Conservation (phyloP, 768 basidiomycete genomes). For the Serpula lacrymans region DNA sequence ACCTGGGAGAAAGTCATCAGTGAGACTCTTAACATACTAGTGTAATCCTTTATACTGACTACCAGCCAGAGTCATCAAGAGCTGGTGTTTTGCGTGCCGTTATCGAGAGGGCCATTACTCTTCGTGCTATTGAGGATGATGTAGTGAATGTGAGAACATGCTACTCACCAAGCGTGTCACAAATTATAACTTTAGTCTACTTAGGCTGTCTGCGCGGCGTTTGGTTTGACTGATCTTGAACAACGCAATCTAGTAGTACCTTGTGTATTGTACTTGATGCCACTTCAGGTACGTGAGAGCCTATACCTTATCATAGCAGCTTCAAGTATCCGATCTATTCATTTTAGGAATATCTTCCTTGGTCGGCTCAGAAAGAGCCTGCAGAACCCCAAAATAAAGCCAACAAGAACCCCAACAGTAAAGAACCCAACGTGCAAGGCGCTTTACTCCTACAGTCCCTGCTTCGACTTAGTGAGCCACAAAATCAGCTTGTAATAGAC, state of each 20-base stretch:
- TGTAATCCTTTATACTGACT: no score
- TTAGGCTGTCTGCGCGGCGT: constrained; percentile 59
- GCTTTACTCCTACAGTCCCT: constrained; percentile 83
- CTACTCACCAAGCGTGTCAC: not conserved
- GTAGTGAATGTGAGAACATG: constrained; percentile 54
- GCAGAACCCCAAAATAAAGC: constrained; percentile 10
- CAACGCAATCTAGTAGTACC: constrained; percentile 56
- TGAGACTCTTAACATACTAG: constrained; percentile 48
- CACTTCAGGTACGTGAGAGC: constrained; percentile 41
- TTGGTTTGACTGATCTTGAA: constrained; percentile 50
- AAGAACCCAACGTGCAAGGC: constrained; percentile 78
- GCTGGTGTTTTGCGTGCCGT: constrained; percentile 76
- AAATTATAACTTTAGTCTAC: constrained; percentile 7
- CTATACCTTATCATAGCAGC: not conserved
- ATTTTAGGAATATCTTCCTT: constrained; percentile 19
- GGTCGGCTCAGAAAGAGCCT: constrained; percentile 8
- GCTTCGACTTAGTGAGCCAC: constrained; percentile 61
- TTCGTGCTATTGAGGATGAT: constrained; percentile 45
- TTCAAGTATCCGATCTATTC: constrained; percentile 18
- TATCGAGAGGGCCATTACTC: constrained; percentile 59
- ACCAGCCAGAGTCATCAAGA: constrained; percentile 61
- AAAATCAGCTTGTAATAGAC: constrained; percentile 64
- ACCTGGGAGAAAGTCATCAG: constrained; percentile 65
- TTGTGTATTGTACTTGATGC: constrained; percentile 58
- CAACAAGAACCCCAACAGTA: constrained; percentile 29